Conservation (phyloP, 2,329 filamentous ascomycete genomes). For the Colletotrichum echinochloae region DNA sequence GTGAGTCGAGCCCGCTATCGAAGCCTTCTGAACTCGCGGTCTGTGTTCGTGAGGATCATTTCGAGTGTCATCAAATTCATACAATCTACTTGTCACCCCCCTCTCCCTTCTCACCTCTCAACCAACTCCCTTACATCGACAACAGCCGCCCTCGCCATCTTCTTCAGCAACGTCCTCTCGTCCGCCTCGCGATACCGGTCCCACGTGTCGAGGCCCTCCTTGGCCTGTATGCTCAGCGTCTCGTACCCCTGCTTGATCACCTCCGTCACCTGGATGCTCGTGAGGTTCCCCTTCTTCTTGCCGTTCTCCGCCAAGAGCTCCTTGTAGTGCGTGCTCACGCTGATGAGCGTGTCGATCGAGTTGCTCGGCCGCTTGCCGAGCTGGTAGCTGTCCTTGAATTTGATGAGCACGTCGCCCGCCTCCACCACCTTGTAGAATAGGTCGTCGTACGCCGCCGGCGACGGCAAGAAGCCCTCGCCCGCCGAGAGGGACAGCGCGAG, state of each 20-base stretch:
- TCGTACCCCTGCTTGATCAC: conserved; percentile 98
- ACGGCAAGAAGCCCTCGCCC: conserved; percentile 91
- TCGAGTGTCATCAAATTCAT: conserved; percentile 24
- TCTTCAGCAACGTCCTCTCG: conserved; percentile 86
- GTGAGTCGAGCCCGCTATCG: background rate
- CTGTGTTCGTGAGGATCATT: conserved; percentile 1
- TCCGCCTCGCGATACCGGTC: conserved; percentile 89
- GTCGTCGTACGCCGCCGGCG: conserved; percentile 90
- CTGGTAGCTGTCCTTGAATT: conserved; percentile 83
- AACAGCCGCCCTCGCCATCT: conserved; percentile 84
- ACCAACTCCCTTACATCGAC: conserved; percentile 66
- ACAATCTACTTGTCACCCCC: conserved; percentile 13
- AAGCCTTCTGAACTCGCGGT: background rate
- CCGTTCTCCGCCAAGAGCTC: conserved; percentile 76
- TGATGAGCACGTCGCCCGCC: conserved; percentile 82
- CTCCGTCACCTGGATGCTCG: conserved; percentile 84
- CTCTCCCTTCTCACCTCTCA: conserved; percentile 47
- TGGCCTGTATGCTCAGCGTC: conserved; percentile 89
- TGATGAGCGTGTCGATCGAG: conserved; percentile 87
- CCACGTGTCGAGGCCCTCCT: conserved; percentile 88
- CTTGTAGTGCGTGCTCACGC: conserved; percentile 87
- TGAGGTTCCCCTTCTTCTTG: conserved; percentile 72
- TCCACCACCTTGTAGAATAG: conserved; percentile 99
- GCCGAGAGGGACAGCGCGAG: conserved; percentile 85
- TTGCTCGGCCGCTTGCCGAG: conserved; percentile 69